Conservation (phyloP, 805 yeast species). For the Saccharomyces paradoxus region DNA sequence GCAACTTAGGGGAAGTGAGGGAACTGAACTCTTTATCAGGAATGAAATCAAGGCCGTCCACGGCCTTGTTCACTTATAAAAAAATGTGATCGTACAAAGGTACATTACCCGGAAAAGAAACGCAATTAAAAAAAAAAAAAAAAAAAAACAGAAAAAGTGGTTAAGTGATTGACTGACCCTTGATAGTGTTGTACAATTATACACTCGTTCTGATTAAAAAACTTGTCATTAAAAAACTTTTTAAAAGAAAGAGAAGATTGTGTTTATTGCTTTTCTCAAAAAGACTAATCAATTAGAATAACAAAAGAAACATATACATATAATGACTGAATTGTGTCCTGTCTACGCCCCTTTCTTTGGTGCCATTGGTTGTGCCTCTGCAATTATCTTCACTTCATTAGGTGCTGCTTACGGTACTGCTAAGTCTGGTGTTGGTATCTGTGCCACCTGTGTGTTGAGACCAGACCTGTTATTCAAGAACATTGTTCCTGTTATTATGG, state of each 20-base stretch:
- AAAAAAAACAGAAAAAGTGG: neutral
- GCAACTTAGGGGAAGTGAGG: neutral
- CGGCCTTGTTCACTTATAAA: neutral
- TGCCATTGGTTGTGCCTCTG: constrained; percentile 98
- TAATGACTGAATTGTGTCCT: constrained; percentile 33
- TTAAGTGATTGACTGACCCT: neutral
- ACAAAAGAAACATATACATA: neutral
- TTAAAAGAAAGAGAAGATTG: neutral
- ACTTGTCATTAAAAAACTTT: neutral
- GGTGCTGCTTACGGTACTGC: constrained; percentile 99
- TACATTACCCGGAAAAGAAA: neutral
- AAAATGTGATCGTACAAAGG: neutral
- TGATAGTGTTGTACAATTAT: neutral
- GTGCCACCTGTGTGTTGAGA: constrained; percentile 95
- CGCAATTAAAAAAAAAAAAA: neutral
- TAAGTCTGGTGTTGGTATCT: constrained; percentile 97
- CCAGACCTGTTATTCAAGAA: constrained; percentile 91
- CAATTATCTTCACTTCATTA: constrained; percentile 96
- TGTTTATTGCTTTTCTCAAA: neutral
- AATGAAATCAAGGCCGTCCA: neutral
- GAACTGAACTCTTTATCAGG: neutral
- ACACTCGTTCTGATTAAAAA: neutral
- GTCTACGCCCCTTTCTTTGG: constrained; percentile 86
- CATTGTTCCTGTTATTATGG: constrained; percentile 97
- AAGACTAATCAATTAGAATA: neutral